phyloP scores from a whole-genome alignment of 768 basidiomycete genomes.

The Tricholoma hemisulphureum region DNA sequence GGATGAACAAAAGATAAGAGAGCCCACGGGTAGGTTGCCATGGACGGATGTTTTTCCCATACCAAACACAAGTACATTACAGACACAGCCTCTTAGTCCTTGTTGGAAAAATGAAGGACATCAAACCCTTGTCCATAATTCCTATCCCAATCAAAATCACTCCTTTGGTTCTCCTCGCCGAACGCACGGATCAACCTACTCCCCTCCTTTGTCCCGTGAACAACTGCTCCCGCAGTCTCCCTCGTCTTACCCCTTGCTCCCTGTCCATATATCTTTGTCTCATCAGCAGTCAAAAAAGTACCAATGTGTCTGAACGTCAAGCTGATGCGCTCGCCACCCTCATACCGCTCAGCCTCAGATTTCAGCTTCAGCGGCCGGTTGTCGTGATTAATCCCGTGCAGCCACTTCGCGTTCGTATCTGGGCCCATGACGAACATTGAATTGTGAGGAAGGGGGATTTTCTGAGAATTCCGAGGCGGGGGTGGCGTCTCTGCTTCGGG shows the following conservation, averaged over 20 bases:
- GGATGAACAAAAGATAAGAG: not conserved
- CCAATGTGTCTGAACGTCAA: conserved; percentile 78
- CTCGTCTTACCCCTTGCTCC: conserved; percentile 65
- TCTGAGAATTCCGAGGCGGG: conserved; percentile 40
- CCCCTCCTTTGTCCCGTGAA: conserved; percentile 50
- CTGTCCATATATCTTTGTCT: conserved; percentile 63
- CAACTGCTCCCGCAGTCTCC: conserved; percentile 52
- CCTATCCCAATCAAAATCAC: conserved; percentile 67
- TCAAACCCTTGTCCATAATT: conserved; percentile 69
- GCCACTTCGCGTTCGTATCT: conserved; percentile 69
- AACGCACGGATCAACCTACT: conserved; percentile 57
- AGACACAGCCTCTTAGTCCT: not conserved
- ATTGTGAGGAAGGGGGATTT: conserved; percentile 74
- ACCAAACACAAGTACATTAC: too few relatives aligned
- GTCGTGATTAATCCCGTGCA: conserved; percentile 76
- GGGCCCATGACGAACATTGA: conserved; percentile 81
- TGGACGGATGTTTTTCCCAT: conserved; percentile 1
- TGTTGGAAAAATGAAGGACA: conserved; percentile 57
- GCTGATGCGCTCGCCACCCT: conserved; percentile 66
- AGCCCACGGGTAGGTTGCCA: conserved; percentile 10
- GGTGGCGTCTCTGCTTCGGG: not conserved
- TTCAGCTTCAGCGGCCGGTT: conserved; percentile 61
- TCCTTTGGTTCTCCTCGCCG: conserved; percentile 71
- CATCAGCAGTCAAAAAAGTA: conserved; percentile 61
- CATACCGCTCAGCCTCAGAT: conserved; percentile 47